These are phyloP conservation scores for Phaeosphaeria sp. DNA, from an alignment of 2,329 filamentous ascomycete genomes.

Conservation along the genomic window DNA sequence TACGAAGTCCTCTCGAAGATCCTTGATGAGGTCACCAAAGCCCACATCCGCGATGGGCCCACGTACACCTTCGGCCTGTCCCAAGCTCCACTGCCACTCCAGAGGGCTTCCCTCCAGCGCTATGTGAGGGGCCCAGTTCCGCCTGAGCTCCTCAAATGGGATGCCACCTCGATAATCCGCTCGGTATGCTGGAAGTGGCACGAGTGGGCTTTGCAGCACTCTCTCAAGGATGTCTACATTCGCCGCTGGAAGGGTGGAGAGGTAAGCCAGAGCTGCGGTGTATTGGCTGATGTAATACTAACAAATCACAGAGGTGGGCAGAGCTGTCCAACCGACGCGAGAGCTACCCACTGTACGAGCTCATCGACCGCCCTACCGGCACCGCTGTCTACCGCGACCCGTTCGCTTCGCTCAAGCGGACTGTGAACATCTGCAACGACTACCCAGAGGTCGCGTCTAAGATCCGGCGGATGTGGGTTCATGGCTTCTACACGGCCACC, in stretches of 20 bases:
- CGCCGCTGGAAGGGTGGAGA: constrained; percentile 59
- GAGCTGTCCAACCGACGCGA: constrained; percentile 54
- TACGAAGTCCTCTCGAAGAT: constrained; percentile 60
- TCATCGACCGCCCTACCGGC: constrained; percentile 55
- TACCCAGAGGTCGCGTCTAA: constrained; percentile 55
- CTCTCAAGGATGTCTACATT: constrained; percentile 59
- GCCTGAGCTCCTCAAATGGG: constrained; percentile 60
- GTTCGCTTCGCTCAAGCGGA: constrained; percentile 56
- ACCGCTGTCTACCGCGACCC: constrained; percentile 61
- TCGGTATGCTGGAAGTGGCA: constrained; percentile 60
- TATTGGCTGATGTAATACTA: constrained; percentile 7
- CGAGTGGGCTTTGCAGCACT: constrained; percentile 60
- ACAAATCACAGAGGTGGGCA: constrained; percentile 56
- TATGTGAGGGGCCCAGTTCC: constrained; percentile 60
- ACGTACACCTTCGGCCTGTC: constrained; percentile 61
- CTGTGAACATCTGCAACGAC: constrained; percentile 53
- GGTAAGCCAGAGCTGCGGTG: constrained; percentile 26
- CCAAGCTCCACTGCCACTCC: constrained; percentile 55
- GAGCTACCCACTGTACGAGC: constrained; percentile 56
- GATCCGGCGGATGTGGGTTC: constrained; percentile 62
- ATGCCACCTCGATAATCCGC: constrained; percentile 56
- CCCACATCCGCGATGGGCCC: constrained; percentile 56
- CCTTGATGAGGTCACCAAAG: constrained; percentile 55
- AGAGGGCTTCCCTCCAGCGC: constrained; percentile 53
- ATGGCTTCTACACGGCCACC: constrained; percentile 60